Evolutionary conservation across 805 yeast genomes (phyloP), one percentile per base, ranked within the genome.

Genomic region (Ogataea methylovora): DNA sequence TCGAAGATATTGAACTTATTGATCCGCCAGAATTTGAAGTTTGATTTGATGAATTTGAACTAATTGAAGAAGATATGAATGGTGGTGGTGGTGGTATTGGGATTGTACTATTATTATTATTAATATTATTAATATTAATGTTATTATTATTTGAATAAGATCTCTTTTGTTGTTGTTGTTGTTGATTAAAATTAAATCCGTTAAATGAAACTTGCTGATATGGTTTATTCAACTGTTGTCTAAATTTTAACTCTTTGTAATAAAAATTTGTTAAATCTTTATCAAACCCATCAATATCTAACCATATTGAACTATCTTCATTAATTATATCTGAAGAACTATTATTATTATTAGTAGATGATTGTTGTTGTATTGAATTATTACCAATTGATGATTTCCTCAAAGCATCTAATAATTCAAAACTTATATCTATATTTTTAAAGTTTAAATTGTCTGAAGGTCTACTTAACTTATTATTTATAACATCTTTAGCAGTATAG

Each of bases 401-500:
- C 29, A 79, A 65, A 0, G 84, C 79, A 37, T 58, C 60, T 66
- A 78, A 65, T 27, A 81, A 56, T 9, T 64, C 67, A 13, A 56
- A 51, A 3, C 73, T 61, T 6, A 80, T 66, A 13, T 55, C 54
- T 0, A 75, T 42, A 38, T 73, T 68, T 38, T 69, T 68, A 35
- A 84, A 65, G 14, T 51, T 45, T 7, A 71, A 66, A 7, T 70
- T 57, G 27, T 71, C 71, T 4, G 75, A 61, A 0, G 95, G 95
- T 18, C 78, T 61, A 0, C 56, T 47, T 30, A 87, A 60, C 27
- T 60, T 62, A 5, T 79, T 77, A 23, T 63, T 60, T 33, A 73
- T 49, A 4, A 86, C 92, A 53, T 88, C 95, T 15, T 73, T 73
- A 0, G 86, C 79, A 21, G 72, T 63, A 52, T 85, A 88, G 56